Percentiles rank a stretch among this genome's conserved stretches.
Conservation (phyloP, 768 basidiomycete species). For the Pilatotrama ljubarskyi region DNA sequence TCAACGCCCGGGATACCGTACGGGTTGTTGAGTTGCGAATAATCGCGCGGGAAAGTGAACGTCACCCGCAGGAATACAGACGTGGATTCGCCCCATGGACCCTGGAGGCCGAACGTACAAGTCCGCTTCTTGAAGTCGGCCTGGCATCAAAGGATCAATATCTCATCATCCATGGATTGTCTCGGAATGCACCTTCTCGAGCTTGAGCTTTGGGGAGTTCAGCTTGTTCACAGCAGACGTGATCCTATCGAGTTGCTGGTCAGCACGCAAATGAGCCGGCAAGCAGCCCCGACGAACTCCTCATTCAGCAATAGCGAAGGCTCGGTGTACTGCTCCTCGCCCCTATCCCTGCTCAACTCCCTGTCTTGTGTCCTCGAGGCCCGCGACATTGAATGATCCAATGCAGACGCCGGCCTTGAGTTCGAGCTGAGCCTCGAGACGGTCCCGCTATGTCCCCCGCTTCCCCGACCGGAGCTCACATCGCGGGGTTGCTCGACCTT, state of each 20-base stretch:
- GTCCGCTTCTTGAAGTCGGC: constrained; percentile 75
- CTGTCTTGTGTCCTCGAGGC: constrained; percentile 7
- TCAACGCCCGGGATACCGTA: constrained; percentile 73
- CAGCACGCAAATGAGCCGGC: no score
- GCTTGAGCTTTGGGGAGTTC: constrained; percentile 67
- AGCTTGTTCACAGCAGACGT: constrained; percentile 71
- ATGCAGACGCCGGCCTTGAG: constrained; percentile 39
- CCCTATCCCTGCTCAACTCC: constrained; percentile 48
- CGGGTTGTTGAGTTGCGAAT: constrained; percentile 65
- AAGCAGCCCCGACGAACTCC: constrained; percentile 51
- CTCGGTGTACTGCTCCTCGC: constrained; percentile 37
- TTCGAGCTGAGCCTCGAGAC: constrained; percentile 49
- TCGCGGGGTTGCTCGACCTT: constrained; percentile 59
- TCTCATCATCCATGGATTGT: neutral
- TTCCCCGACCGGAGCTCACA: constrained; percentile 56
- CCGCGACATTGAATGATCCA: constrained; percentile 20
- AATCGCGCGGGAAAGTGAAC: constrained; percentile 85
- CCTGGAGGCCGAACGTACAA: constrained; percentile 83
- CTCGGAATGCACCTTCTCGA: constrained; percentile 67
- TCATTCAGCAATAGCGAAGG: constrained; percentile 62
- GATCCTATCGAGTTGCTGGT: no score
- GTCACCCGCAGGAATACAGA: constrained; percentile 86
- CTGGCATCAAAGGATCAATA: constrained; percentile 32
- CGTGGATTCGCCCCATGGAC: constrained; percentile 87
- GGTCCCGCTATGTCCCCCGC: constrained; percentile 47